Base-by-base conservation (phyloP, 1,139 yeast species). In the Arxiozyma bovina region DNA sequence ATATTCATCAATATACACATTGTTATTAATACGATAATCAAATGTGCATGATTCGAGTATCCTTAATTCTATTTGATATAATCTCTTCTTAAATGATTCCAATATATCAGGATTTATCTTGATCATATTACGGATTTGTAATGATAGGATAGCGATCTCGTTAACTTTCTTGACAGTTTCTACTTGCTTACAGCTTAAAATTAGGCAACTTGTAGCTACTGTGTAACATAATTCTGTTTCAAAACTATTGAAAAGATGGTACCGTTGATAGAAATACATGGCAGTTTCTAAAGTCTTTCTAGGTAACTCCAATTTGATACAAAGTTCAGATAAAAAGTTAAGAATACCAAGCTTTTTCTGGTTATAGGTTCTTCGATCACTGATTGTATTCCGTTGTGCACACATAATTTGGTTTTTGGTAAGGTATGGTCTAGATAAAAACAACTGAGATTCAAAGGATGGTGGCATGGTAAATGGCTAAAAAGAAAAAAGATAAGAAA, bases 141-240 rank as follows among this genome's bases (percentile, higher is more conserved):
- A 62, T 1, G 73, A 66, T 21, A 61, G 59, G 1, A 61, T 49
- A 48, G 70, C 68, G 23, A 69, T 65, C 53, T 87, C 93, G 56
- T 82, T 75, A 20, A 86, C 71, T 63, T 87, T 86, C 69, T 91
- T 91, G 45, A 91, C 84, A 46, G 96, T 90, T 66, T 91, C 98
- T 65, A 89, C 96, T 61, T 84, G 82, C 68, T 93, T 91, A 48
- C 86, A 77, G 3, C 97, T 88, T 42, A 90, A 77, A 57, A 89
- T 80, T n/a, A 93, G 66, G 56, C 94, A 80, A 6, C 96, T 80
- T 5, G 86, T 71, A 0, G 88, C 90, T 23, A 86, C 79, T 47
- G 84, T 84, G 62, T 73, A 66, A 53, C 73, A 70, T 22, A 67
- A 53, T 27, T 64, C 70, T 1, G 72, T 70, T 55, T 79, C 82